These are phyloP conservation scores for Aspergillus flavus DNA, from an alignment of 2,329 filamentous ascomycete genomes.

Conservation along the genomic window DNA sequence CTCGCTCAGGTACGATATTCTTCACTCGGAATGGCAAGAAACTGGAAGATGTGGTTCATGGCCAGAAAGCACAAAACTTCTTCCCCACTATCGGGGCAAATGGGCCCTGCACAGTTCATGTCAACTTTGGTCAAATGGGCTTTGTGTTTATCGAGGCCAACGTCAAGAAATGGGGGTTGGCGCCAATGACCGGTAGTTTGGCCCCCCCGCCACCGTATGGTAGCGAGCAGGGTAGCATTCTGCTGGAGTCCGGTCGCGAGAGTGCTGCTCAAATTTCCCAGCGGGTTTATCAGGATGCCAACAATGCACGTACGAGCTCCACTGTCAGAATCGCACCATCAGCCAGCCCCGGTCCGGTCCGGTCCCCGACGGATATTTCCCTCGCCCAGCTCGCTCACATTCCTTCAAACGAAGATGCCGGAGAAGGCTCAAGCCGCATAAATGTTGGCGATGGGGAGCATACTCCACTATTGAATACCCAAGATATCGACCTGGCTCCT, in stretches of 20 bases:
- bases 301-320: constrained; percentile 75
- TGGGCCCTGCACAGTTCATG: constrained; percentile 87
- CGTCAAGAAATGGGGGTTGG: constrained; percentile 98
- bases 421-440: constrained; percentile 68
- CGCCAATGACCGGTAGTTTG: constrained; percentile 91
- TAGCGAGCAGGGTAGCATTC: constrained; percentile 93
- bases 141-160: constrained; percentile 99
- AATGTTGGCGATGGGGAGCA: constrained; percentile 27
- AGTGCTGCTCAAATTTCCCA: constrained; percentile 46
- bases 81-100: constrained; percentile 97
- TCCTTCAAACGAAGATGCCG: constrained; percentile 66
- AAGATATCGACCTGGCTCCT: constrained; percentile 31
- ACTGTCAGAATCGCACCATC: constrained; percentile 74
- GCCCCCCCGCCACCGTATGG: constrained; percentile 96
- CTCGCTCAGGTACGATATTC: constrained; percentile 91
- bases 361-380: constrained; percentile 94
- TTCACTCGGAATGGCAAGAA: constrained; percentile 99
- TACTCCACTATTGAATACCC: constrained; percentile 31
- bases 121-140: constrained; percentile 96
- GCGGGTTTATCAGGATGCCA: constrained; percentile 54
- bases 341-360: constrained; percentile 82
- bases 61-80: constrained; percentile 92
- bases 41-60: constrained; percentile 90
- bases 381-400: constrained; percentile 80
- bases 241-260: constrained; percentile 80